Evolutionary conservation across 257 asterid species (phyloP).

Genomic region (Vinca minor): DNA sequence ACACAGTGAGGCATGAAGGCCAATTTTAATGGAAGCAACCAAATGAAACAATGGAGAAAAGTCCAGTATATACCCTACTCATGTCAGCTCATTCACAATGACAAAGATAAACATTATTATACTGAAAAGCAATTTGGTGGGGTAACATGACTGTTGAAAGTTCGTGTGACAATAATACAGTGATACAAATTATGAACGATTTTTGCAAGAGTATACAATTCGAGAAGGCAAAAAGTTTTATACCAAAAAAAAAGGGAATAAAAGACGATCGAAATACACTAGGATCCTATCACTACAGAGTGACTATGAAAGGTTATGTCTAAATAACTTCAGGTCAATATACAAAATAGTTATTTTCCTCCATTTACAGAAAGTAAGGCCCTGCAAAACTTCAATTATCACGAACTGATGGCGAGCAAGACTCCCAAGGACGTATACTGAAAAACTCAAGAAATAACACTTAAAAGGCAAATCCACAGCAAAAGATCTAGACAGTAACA

Average conservation of each 20-base stretch:
- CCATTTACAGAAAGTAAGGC: neutral
- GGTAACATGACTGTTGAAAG: neutral
- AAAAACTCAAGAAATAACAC: neutral
- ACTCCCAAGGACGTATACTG: neutral
- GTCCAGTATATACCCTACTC: neutral
- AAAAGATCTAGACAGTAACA: neutral
- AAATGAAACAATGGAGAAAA: neutral
- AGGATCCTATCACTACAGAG: neutral
- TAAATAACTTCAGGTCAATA: neutral
- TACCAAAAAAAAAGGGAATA: too few relatives aligned
- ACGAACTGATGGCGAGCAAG: neutral
- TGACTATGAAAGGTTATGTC: neutral
- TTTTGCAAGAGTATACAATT: neutral
- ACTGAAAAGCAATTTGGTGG: neutral
- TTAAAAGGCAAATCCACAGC: neutral
- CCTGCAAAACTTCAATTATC: neutral
- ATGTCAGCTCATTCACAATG: neutral
- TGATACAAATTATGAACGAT: neutral
- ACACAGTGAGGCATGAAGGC: neutral
- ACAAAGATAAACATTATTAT: neutral
- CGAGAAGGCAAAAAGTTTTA: too few relatives aligned
- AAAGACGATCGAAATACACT: too few relatives aligned
- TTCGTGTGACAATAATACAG: neutral
- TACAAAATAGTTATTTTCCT: neutral
- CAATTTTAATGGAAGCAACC: neutral